phyloP scores from a whole-genome alignment of 352 stramenopile species.

The Globisporangium camurandrum region DNA sequence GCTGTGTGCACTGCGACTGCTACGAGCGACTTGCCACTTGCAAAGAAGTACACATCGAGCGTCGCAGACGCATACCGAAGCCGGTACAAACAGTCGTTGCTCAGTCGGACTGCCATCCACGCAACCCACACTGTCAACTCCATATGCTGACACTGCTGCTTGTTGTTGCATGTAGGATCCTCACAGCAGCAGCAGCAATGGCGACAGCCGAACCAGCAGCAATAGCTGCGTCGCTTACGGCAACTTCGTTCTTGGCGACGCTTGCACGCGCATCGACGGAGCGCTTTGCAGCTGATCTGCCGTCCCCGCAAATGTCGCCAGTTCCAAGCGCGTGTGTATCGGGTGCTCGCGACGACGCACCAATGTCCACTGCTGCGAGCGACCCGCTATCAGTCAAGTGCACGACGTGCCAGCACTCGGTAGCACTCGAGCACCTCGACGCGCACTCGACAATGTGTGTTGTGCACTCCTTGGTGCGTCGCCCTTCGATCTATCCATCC shows the following conservation, averaged over 20 bases:
- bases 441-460: constrained; percentile 53
- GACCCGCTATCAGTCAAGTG: constrained; percentile 45
- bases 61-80: constrained; percentile 59
- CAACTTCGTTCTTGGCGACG: constrained; percentile 39
- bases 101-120: not conserved
- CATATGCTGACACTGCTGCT: not conserved
- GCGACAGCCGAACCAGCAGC: no score
- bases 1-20: constrained; percentile 53
- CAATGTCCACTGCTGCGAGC: not conserved
- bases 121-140: not conserved
- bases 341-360: not conserved
- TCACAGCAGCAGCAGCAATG: constrained; percentile 14
- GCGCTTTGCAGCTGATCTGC: constrained; percentile 5
- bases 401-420: constrained; percentile 47
- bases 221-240: constrained; percentile 27
- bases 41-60: constrained; percentile 57
- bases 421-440: constrained; percentile 45
- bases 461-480: constrained; percentile 12
- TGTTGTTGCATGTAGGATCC: constrained; percentile 9
- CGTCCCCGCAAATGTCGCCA: constrained; percentile 1
- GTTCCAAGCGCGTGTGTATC: not conserved
- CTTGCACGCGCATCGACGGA: constrained; percentile 10
- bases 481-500: not conserved
- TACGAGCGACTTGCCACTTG: constrained; percentile 30
- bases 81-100: constrained; percentile 11